phyloP scores from a whole-genome alignment of 257 asterid species.

The Scutellaria galericulata region DNA sequence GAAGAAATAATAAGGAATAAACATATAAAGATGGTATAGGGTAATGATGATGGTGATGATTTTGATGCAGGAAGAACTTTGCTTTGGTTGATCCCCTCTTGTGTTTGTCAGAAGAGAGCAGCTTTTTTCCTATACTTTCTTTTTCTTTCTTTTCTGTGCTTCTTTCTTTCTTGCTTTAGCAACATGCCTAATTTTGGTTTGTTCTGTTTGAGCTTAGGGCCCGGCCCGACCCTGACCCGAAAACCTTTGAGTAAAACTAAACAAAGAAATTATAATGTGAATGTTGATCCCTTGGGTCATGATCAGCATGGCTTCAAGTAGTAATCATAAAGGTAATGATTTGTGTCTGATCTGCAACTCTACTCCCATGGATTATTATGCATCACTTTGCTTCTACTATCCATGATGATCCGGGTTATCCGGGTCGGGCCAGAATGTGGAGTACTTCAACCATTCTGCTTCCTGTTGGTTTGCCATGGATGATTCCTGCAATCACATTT shows the following conservation, averaged over 20 bases:
- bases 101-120: slow-evolving; percentile 57
- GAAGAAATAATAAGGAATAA: slow-evolving; percentile 44
- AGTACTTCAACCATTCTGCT: slow-evolving; percentile 95
- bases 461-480: slow-evolving; percentile 75
- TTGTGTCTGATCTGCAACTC: slow-evolving; percentile 27
- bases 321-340: slow-evolving; percentile 42
- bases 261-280: slow-evolving; percentile 27
- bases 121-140: slow-evolving; percentile 47
- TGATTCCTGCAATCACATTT: slow-evolving; percentile 64
- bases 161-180: slow-evolving; percentile 50
- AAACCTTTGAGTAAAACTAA: slow-evolving; percentile 31
- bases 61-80: slow-evolving; percentile 64
- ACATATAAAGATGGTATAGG: slow-evolving; percentile 61
- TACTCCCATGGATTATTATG: background rate
- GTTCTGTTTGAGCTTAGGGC: slow-evolving; percentile 45
- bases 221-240: slow-evolving; percentile 34
- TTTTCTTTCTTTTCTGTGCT: slow-evolving; percentile 34
- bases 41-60: slow-evolving; percentile 80
- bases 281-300: slow-evolving; percentile 44
- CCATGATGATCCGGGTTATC: slow-evolving; percentile 97
- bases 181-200: slow-evolving; percentile 54
- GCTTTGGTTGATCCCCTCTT: slow-evolving; percentile 41
- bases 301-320: slow-evolving; percentile 39
- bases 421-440: slow-evolving; percentile 94
- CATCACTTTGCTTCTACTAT: slow-evolving; percentile 33